Evolutionary conservation across 495 filamentous ascomycete genomes (phyloP), one percentile per base, ranked within the genome.

Genomic region (Aspergillus coremiiformis): DNA sequence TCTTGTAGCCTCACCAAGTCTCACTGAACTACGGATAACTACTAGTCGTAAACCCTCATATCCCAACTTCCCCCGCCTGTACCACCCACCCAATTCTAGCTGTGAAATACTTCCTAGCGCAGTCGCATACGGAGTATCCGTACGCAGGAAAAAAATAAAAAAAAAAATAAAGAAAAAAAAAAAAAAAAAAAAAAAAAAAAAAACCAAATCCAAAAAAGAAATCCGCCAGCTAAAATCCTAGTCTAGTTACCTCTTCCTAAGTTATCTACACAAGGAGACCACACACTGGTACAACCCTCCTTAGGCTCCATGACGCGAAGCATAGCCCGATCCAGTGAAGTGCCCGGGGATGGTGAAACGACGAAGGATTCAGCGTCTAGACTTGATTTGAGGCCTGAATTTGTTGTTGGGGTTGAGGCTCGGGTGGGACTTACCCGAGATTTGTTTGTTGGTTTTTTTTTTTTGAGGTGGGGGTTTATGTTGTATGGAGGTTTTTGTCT

Each of bases 341-440:
- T 64, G 62, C 65, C 65, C 65, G 64, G 62, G 19, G 42, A 65
- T 68, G 61, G 61, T 71, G 68, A 71, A 71, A 71, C 67, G 7
- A 30, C 27, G 27, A 30, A 30, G 27, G 27, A 30, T 30, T 30
- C 1, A 4, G 27, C 2, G 3, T 7, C 27, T 30, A 30, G 27
- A 30, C 27, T 30, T 30, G 27, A 9, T 30, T 30, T 4, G 27
- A 11, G 27, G 27, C n/a, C n/a, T n/a, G n/a, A n/a, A n/a, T n/a
- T n/a, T n/a, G 24, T 27, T 27, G 24, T 27, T 4, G 8, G 27
- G 27, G 12, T 9, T 30, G 27, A 11, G 7, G 27, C 12, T 27
- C 24, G 24, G 24, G 24, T 27, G 24, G 24, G 24, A 30, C 8
- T 30, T 30, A 30, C 27, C 27, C 27, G 27, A 30, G n/a, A n/a